Evolutionary conservation across 108 stramenopile genomes (phyloP), one percentile per base, ranked within the genome.

Genomic region (Pseudonitzschia delicatissima): DNA sequence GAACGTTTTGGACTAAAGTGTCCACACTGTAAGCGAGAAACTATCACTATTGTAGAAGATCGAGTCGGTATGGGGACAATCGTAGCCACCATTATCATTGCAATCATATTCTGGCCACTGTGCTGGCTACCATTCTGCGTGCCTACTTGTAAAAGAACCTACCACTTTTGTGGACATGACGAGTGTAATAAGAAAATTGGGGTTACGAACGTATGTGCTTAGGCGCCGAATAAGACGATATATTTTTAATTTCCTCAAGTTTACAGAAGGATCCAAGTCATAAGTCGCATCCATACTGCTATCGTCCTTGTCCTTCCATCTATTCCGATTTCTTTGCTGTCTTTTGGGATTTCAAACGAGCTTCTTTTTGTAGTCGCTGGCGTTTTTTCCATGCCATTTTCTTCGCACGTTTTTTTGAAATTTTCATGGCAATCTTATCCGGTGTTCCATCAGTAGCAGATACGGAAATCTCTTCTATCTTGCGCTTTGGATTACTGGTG

Each of bases 371-470:
- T 40, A 83, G 35, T 37, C 75, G 68, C 70, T 93, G 92, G 44
- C 77, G 74, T 8, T 59, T 62, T 72, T 91, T 95, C 90, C 90
- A 95, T 48, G 79, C 88, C 34, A 83, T 42, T 62, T 92, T 92
- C 48, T 94, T 94, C 9, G 79, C 82, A 8, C 67, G 45, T 37
- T 65, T 60, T 51, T 68, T 65, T 27, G 81, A 69, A 17, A 40
- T 37, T 20, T 20, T 64, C 34, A 50, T 34, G 32, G 29, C 31
- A 28, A 3, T 55, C 6, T 11, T 12, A 6, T 31, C 31, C 31
- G 48, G 55, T 40, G 42, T 27, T 7, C 9, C 34, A 23, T 67
- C 32, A 35, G 57, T 34, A 1, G 25, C 17, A 8, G 42, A 15
- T 0, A 11, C 25, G 50, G 71, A 64, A 2, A 27, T 68, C 21